These are phyloP conservation scores for Penicillium sp. DNA, from an alignment of 2,329 filamentous ascomycete genomes.

Conservation along the genomic window DNA sequence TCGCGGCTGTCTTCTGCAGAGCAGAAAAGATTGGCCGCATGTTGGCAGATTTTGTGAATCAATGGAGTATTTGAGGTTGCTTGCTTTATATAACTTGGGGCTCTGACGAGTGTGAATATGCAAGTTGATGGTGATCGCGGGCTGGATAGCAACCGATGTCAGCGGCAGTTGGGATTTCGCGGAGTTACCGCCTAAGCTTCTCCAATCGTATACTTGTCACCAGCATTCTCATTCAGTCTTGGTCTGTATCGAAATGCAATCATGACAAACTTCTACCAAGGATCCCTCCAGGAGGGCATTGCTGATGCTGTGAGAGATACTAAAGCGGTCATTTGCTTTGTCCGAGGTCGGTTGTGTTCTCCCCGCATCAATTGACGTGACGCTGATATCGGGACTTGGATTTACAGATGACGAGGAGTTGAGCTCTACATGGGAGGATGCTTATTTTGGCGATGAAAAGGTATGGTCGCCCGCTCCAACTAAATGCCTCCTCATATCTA, in stretches of 20 bases:
- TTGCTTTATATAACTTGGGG: neutral
- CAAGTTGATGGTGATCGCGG: neutral
- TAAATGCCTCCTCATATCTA: neutral
- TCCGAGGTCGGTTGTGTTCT: slow-evolving; percentile 59
- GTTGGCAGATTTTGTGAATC: neutral
- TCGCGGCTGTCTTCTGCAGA: slow-evolving; percentile 25
- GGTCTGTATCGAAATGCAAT: slow-evolving; percentile 10
- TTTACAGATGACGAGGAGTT: slow-evolving; percentile 64
- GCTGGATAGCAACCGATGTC: neutral
- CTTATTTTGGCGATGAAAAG: slow-evolving; percentile 58
- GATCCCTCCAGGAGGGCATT: slow-evolving; percentile 78
- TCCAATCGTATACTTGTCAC: slow-evolving; percentile 18
- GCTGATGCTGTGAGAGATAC: slow-evolving; percentile 68
- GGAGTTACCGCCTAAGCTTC: slow-evolving; percentile 25
- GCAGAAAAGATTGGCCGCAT: slow-evolving; percentile 34
- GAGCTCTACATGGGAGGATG: slow-evolving; percentile 70
- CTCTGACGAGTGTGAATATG: neutral
- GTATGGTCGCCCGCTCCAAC: slow-evolving; percentile 41
- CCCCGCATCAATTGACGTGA: slow-evolving; percentile 15
- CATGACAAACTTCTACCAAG: slow-evolving; percentile 72
- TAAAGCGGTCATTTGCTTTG: slow-evolving; percentile 82
- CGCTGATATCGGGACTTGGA: slow-evolving; percentile 10
- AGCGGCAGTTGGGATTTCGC: slow-evolving; percentile 15
- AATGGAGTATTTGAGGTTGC: too few relatives aligned
- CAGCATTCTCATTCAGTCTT: neutral